Evolutionary conservation across 2,329 filamentous ascomycete genomes (phyloP).

Genomic region (Magnaporthiopsis incrustans): DNA sequence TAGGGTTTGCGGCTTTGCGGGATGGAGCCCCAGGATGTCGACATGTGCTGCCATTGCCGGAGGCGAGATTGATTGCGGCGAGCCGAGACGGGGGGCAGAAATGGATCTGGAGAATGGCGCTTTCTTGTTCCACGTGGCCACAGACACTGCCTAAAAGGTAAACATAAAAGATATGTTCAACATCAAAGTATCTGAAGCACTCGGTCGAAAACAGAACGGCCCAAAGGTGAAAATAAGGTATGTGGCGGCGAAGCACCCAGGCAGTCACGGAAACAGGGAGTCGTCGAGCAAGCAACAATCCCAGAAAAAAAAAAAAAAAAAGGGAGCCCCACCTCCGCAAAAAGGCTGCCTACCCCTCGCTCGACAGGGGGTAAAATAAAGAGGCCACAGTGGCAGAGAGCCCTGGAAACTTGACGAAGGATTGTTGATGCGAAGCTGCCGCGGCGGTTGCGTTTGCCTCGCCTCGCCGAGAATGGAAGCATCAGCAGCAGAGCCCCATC

Average conservation of each 20-base stretch:
- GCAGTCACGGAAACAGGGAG: background rate
- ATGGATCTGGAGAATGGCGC: background rate
- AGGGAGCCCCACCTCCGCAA: conserved; percentile 4
- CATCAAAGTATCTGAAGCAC: background rate
- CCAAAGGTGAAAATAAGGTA: background rate
- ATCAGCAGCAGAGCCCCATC: background rate
- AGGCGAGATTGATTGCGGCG: background rate
- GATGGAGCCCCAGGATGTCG: background rate
- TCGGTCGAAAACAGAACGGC: background rate
- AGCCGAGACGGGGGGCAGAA: background rate
- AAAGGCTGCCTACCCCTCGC: background rate
- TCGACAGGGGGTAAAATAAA: conserved; percentile 3
- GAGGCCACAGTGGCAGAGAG: conserved; percentile 20
- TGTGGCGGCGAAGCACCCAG: background rate
- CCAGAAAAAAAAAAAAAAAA: background rate
- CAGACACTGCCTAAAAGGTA: background rate
- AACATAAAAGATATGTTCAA: background rate
- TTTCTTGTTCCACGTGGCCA: no score
- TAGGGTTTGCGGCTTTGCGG: background rate
- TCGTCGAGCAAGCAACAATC: background rate
- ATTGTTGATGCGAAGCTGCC: background rate
- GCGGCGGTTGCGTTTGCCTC: conserved; percentile 1
- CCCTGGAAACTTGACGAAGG: background rate
- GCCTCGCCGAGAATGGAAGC: background rate
- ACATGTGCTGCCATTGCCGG: background rate